Conservation (phyloP, 306 rosid species). For the Cucurbita pepo region DNA sequence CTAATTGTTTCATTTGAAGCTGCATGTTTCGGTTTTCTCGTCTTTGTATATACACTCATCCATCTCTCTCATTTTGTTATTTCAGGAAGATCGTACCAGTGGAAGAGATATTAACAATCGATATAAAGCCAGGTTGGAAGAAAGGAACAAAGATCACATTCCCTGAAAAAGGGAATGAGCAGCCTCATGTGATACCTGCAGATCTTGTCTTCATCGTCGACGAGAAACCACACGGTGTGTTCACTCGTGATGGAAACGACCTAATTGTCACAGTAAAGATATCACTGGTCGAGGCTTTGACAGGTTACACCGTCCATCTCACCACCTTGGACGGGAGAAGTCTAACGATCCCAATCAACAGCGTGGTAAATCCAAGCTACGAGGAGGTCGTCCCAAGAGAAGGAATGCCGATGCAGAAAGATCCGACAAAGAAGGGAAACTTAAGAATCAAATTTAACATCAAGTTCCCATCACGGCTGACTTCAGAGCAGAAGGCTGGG, state of each 20-base stretch:
- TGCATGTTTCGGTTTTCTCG: neutral
- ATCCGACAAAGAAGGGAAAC: constrained; percentile 42
- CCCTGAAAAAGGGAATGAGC: constrained; percentile 47
- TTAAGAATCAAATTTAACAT: constrained; percentile 45
- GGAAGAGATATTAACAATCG: constrained; percentile 45
- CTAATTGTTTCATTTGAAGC: neutral
- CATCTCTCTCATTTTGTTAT: neutral
- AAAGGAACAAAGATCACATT: constrained; percentile 58
- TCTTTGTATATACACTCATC: neutral
- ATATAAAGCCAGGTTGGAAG: constrained; percentile 53
- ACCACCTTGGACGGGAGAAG: constrained; percentile 41
- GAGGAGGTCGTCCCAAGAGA: constrained; percentile 43
- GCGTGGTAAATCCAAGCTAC: constrained; percentile 34
- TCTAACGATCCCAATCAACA: constrained; percentile 29
- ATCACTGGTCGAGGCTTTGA: constrained; percentile 37
- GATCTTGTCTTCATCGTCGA: constrained; percentile 41
- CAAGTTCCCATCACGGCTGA: constrained; percentile 38
- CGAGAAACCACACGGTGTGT: constrained; percentile 33
- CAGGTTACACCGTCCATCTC: constrained; percentile 38
- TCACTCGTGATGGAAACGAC: constrained; percentile 37
- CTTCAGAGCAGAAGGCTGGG: constrained; percentile 44
- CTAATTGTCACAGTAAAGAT: constrained; percentile 27
- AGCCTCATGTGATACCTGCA: constrained; percentile 22
- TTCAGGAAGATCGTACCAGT: constrained; percentile 29
- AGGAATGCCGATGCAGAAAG: constrained; percentile 52